These are phyloP conservation scores for Leptoxyphium fumago DNA, from an alignment of 2,329 filamentous ascomycete species.

Conservation along the genomic window DNA sequence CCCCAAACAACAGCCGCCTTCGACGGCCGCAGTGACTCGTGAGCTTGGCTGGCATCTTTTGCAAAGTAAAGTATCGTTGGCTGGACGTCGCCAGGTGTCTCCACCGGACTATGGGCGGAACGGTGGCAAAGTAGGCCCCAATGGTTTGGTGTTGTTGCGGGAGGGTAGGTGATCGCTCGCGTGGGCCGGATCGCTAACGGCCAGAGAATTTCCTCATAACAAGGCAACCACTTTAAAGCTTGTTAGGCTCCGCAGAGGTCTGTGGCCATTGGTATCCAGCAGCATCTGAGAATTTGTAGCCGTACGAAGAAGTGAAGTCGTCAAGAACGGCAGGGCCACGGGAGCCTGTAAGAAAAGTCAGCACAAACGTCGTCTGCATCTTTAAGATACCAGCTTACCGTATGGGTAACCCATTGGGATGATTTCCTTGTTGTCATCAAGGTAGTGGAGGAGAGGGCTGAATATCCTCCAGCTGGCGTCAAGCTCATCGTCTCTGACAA, in stretches of 20 bases:
- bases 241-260: conserved; percentile 61
- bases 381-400: conserved; percentile 73
- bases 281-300: conserved; percentile 97
- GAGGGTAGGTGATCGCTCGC: neutral
- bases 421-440: conserved; percentile 98
- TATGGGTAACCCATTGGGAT: conserved; percentile 99
- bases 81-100: too few species aligned
- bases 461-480: conserved; percentile 98
- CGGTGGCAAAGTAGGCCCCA: neutral
- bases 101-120: neutral
- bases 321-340: conserved; percentile 92
- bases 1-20: neutral
- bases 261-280: conserved; percentile 86
- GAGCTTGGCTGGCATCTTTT: too few species aligned
- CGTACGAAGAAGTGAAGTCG: conserved; percentile 94
- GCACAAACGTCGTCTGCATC: neutral
- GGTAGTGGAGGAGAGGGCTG: conserved; percentile 90
- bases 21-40: too few species aligned
- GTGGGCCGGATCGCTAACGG: neutral
- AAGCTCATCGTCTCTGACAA: conserved; percentile 90
- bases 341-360: conserved; percentile 50
- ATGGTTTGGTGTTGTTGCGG: neutral
- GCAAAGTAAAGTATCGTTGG: too few species aligned
- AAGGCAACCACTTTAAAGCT: conserved; percentile 41
- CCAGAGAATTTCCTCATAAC: neutral